phyloP scores from a whole-genome alignment of 2,329 filamentous ascomycete genomes.

The Neonectria faginata region DNA sequence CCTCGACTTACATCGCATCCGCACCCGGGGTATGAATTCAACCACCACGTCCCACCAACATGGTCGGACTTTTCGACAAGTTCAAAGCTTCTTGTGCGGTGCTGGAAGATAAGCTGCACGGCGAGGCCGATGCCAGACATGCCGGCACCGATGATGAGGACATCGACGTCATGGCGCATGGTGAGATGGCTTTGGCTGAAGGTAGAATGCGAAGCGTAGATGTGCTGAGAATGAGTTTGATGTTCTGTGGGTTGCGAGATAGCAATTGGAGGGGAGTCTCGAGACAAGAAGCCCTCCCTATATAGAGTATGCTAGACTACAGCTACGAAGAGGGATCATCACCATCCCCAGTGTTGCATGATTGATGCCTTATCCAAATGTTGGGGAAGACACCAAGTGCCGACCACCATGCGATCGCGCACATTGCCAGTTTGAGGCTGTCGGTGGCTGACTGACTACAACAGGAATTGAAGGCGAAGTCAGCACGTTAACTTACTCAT shows the following conservation, averaged over 20 bases:
- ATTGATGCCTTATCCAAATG: not conserved
- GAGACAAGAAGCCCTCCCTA: too few relatives aligned
- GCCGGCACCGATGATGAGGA: constrained; percentile 46
- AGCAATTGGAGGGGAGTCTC: not conserved
- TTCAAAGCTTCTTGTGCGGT: constrained; percentile 37
- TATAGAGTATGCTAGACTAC: not conserved
- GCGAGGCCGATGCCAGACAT: constrained; percentile 46
- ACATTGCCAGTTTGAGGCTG: not conserved
- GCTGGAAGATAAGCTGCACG: constrained; percentile 37
- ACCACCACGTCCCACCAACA: constrained; percentile 43
- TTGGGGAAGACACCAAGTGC: not conserved
- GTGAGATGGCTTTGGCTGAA: not conserved
- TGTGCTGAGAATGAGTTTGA: too few relatives aligned
- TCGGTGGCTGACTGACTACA: not conserved
- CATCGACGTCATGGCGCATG: constrained; percentile 35
- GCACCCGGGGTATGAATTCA: constrained; percentile 46
- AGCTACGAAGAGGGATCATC: not conserved
- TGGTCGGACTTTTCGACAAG: constrained; percentile 41
- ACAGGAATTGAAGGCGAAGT: not conserved
- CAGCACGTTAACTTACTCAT: too few relatives aligned
- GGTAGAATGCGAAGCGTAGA: not conserved
- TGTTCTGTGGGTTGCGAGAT: not conserved
- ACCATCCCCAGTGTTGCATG: not conserved
- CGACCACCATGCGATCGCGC: not conserved
- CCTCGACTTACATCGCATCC: constrained; percentile 40